Base-by-base conservation (phyloP, 768 basidiomycete species). In the Mycena filopes region DNA sequence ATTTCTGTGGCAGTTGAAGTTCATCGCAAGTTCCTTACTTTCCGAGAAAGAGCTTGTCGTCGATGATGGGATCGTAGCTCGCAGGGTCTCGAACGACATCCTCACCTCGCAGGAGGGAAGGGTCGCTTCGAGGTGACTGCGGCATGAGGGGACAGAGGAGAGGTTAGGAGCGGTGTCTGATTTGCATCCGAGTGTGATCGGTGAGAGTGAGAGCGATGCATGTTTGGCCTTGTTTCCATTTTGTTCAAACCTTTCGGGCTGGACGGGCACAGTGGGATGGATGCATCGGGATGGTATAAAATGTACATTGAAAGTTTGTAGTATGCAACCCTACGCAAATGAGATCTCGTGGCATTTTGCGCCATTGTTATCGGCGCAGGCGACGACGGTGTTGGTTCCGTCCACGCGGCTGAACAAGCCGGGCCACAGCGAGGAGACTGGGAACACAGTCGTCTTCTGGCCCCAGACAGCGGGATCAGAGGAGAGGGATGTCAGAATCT, bases 1-100 rank as follows among this genome's bases (percentile, higher is more conserved):
- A 50, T 33, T n/a, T n/a, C 21, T 13, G 38, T n/a, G n/a, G 33
- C 23, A 12, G 38, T 8, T n/a, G n/a, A n/a, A n/a, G n/a, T n/a
- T n/a, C 11, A 21, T 26, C 12, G 23, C 28, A 4, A n/a, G 36
- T 15, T 11, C 10, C 78, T 53, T 67, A 78, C 78, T 80, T 79
- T 72, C 79, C 78, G 16, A 79, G 72, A 64, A 73, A 80, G 46
- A 79, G 66, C 29, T 71, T 70, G 55, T 76, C 70, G 29, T 76
- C 72, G 36, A 79, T 63, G 57, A 79, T 70, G 13, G 77, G 59
- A 23, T 58, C 51, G 26, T 75, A 57, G 18, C 55, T 66, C 43
- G 61, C 65, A 25, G 60, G n/a, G 38, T 60, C 65, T 23, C 55
- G 41, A 21, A 51, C 47, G 31, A 66, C 26, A 28, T 55, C 58